Evolutionary conservation across 2,329 filamentous ascomycete species (phyloP).

Genomic region (Pseudocercospora pini-densiflorae): DNA sequence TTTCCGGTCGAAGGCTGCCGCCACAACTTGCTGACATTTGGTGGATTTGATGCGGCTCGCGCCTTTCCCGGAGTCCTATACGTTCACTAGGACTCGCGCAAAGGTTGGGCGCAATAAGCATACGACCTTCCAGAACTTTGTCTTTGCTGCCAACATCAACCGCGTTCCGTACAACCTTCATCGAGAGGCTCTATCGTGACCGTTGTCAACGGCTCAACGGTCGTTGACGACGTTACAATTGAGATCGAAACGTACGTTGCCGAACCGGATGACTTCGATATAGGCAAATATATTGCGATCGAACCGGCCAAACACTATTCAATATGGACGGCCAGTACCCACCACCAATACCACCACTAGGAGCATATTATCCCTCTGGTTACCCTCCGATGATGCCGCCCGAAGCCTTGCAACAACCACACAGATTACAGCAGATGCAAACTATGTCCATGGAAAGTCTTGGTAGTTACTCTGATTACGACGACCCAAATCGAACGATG

Average conservation of each 20-base stretch:
- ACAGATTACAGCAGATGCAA: conserved; percentile 38
- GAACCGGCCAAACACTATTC: conserved; percentile 12
- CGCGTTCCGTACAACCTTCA: conserved; percentile 27
- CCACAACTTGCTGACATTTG: conserved; percentile 28
- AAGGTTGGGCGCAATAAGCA: conserved; percentile 29
- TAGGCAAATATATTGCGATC: conserved; percentile 26
- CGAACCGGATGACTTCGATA: conserved; percentile 20
- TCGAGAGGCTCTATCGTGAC: conserved; percentile 22
- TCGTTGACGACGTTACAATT: conserved; percentile 18
- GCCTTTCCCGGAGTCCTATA: conserved; percentile 29
- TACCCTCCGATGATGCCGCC: conserved; percentile 39
- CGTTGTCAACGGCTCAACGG: conserved; percentile 23
- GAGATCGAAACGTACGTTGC: conserved; percentile 26
- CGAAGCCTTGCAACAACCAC: conserved; percentile 29
- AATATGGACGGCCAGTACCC: conserved; percentile 38
- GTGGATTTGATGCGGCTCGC: conserved; percentile 30
- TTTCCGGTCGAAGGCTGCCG: conserved; percentile 23
- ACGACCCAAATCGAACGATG: conserved; percentile 35
- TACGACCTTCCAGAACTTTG: conserved; percentile 26
- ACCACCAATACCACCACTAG: conserved; percentile 36
- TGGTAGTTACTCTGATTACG: conserved; percentile 38
- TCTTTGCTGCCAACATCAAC: conserved; percentile 21
- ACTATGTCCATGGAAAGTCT: conserved; percentile 41
- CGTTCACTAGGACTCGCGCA: conserved; percentile 27
- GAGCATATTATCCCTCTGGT: conserved; percentile 37